A percentile compares a stretch with the other conserved stretches of the same genome.
Conservation (phyloP, 2,329 filamentous ascomycete species). For the Pseudopithomyces maydicus region DNA sequence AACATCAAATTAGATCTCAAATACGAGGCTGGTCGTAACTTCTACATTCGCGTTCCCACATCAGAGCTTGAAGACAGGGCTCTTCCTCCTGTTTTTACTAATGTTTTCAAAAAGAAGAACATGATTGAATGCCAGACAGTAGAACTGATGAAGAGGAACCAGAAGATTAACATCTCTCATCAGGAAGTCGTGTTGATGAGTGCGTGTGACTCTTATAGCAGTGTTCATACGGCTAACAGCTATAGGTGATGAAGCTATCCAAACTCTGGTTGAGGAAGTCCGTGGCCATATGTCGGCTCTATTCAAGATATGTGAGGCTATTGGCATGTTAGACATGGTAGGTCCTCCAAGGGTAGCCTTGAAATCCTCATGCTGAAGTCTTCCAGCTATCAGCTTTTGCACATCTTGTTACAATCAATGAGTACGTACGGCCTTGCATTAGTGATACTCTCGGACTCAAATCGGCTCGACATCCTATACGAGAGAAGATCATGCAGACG, state of each 20-base stretch:
- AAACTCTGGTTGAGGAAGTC: constrained; percentile 73
- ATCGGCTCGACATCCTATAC: constrained; percentile 76
- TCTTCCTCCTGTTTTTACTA: constrained; percentile 76
- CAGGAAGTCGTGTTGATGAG: constrained; percentile 84
- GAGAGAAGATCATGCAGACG: constrained; percentile 71
- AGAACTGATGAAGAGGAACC: constrained; percentile 77
- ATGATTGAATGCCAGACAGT: constrained; percentile 87
- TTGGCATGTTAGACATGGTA: constrained; percentile 88
- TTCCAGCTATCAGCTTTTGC: constrained; percentile 39
- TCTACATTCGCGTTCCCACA: constrained; percentile 72
- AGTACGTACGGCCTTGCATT: constrained; percentile 54
- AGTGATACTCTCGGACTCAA: constrained; percentile 73
- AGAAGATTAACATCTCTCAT: constrained; percentile 74
- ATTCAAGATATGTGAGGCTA: constrained; percentile 83
- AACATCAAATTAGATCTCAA: constrained; percentile 69
- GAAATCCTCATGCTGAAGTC: constrained; percentile 4
- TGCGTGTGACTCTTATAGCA: constrained; percentile 7
- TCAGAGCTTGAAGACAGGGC: constrained; percentile 65
- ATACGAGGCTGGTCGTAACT: constrained; percentile 78
- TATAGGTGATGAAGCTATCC: constrained; percentile 69
- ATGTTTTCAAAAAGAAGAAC: constrained; percentile 73
- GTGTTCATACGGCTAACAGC: not conserved
- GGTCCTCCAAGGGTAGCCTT: not conserved
- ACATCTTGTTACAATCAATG: constrained; percentile 70
- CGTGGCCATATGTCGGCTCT: constrained; percentile 72